Base-by-base conservation (phyloP, 1,139 yeast genomes). In the Saccharomyces hybrid region DNA sequence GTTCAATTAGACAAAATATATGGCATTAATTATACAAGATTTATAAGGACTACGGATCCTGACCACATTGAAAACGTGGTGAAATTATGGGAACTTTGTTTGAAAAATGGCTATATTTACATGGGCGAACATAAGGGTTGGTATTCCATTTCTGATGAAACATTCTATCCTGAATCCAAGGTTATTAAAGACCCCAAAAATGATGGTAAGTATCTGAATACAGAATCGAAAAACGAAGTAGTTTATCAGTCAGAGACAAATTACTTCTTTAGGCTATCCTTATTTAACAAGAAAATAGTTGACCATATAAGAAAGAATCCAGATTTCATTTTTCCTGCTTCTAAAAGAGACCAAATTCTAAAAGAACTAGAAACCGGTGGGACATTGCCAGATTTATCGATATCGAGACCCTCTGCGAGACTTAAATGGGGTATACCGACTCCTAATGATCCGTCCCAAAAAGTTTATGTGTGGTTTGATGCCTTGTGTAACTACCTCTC, bases 391-490 rank as follows among this genome's bases (percentile, higher is more conserved):
- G 98, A 93, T 67, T 75, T 93, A 50, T 88, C 96, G 30, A 78
- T 93, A 1, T 90, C 97, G 0, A 76, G 99, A 59, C 98, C 98
- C 0, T 69, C 83, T 0, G 72, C 83, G 13, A 75, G 99, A 54
- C 76, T 91, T 50, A 73, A 78, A 32, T 93, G 99, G 99, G 97
- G 97, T 0, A 86, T 93, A 30, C 81, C 81, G 1, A 98, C 93
- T 0, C 99, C 99, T 0, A 75, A 77, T 38, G 98, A 93, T 63
- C 74, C 78, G 0, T 63, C 82, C 0, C 98, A 93, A 65, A 84
- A 80, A 53, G 84, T 93, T 56, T 93, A 93, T 64, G 99, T 93
- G 8, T 93, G 99, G 99, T 86, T 93, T 58, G 99, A 93, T 72
- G 99, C 99, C 0, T 76, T 93, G 53, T 77, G 88, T 50, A 93